phyloP scores from a whole-genome alignment of 2,329 filamentous ascomycete species.

The Exophiala xenobiotica region DNA sequence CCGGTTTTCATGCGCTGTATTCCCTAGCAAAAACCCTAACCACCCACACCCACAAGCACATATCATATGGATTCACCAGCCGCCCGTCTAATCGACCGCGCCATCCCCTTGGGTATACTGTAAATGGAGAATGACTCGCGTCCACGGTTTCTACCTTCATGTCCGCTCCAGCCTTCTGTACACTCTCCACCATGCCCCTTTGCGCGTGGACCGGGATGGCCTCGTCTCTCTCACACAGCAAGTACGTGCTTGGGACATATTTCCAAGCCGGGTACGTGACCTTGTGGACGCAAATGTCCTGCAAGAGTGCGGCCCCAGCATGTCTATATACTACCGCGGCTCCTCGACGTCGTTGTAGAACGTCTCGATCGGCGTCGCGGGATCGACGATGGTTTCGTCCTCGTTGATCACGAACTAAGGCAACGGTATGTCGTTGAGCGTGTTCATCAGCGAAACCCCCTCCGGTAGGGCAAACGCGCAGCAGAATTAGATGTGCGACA shows the following conservation, averaged over 20 bases:
- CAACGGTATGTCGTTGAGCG: background rate
- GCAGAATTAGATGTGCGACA: constrained; percentile 34
- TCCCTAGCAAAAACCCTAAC: too few species aligned
- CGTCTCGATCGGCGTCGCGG: constrained; percentile 14
- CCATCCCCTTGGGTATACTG: too few species aligned
- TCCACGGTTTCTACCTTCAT: too few species aligned
- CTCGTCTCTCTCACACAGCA: constrained; percentile 40
- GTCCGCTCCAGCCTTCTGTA: too few species aligned
- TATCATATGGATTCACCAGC: too few species aligned
- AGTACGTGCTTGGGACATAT: constrained; percentile 40
- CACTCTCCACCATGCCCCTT: constrained; percentile 39
- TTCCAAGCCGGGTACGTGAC: constrained; percentile 39
- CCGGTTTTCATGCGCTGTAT: too few species aligned
- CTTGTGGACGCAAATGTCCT: constrained; percentile 31
- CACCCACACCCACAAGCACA: too few species aligned
- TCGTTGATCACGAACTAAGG: constrained; percentile 12
- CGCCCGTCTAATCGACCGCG: too few species aligned
- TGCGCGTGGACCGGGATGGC: constrained; percentile 38
- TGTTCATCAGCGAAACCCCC: constrained; percentile 12
- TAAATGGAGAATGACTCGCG: too few species aligned
- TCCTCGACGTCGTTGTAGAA: constrained; percentile 40
- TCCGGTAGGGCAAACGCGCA: constrained; percentile 37
- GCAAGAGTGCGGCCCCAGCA: constrained; percentile 33
- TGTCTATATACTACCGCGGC: constrained; percentile 21
- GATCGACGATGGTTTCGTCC: constrained; percentile 3